Evolutionary conservation across 306 rosid species (phyloP), one percentile per base, ranked within the genome.

Genomic region (Betula pendula): DNA sequence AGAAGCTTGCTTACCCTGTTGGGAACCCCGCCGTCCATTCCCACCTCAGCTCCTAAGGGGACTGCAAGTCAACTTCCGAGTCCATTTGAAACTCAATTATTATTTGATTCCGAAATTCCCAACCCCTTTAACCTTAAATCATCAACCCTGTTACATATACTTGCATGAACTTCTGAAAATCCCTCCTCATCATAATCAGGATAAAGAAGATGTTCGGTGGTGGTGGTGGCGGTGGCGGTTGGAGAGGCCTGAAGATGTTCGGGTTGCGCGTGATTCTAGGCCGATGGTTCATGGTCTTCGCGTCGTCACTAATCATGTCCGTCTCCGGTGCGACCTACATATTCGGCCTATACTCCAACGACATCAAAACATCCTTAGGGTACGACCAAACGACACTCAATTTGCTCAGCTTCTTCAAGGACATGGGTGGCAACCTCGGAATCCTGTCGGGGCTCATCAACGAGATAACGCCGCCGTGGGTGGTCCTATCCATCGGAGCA

Each of bases 341-440:
- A 81, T 92, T 90, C 55, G 82, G 82, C 51, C 59, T 85, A 19
- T 92, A 88, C 89, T 92, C 97, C 2, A 16, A 48, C 17, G 90
- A 81, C 15, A 55, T 92, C 19, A 92, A 90, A 80, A 3, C 13
- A 38, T 76, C 97, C 0, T 40, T 90, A 40, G 97, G 88, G 55
- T 92, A 90, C 33, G 97, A 92, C 85, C 97, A 92, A 43, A 81
- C 90, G 0, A 87, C 95, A 12, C 88, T 92, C 58, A 92, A 90
- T 80, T 70, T 92, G 75, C 84, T 90, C 10, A 81, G 97, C 87
- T 92, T 88, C 92, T 90, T 85, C 90, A 92, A 92, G 67, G 97
- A 92, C 77, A 72, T 88, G 38, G 97, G 97, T 3, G 89, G 75
- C 55, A 92, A 89, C 35, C 79, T 88, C 4, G 97, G 93, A 0